Base-by-base conservation (phyloP, 2,329 filamentous ascomycete species). In the Fusarium concolor region DNA sequence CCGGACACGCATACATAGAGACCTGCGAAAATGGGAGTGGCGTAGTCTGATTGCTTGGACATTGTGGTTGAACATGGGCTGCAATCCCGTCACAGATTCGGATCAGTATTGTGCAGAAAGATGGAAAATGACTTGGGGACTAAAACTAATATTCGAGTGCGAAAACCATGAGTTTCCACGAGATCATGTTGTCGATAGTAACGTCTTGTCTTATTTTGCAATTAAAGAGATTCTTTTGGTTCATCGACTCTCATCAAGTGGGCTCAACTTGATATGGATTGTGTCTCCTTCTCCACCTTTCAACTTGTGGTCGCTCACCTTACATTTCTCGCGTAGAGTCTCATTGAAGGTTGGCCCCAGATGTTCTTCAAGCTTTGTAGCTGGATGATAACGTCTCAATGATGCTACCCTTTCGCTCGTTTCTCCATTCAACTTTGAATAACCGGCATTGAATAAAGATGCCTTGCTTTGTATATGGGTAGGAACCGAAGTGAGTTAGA, bases 181-280 rank as follows among this genome's bases (percentile, higher is more conserved):
- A 67, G 44, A 54, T 54, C 33, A 62, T 68, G 41, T 47, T 51
- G 56, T 57, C 29, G 61, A 69, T 62, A 66, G 56, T 66, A 44
- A 68, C 39, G 55, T 52, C 56, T 62, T 55, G 37, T 42, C 33
- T 62, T 41, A n/a, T 43, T 47, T 59, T 20, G 52, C 41, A 56
- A 26, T 26, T 26, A 45, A 45, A 28, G n/a, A 37, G 26, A 24
- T 20, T 50, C 20, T 37, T 15, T 41, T 24, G n/a, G 24, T 43
- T 45, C 14, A 20, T 33, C 33, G 15, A 18, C 44, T 11, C 22
- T 37, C 41, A n/a, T 28, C 14, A 24, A 20, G 14, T 11, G 20
- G 22, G 14, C 22, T 41, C 15, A 10, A 33, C 6, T 14, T 41
- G 33, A 26, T 26, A 3, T 9, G 8, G 8, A 26, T 3, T 26